Evolutionary conservation across 495 filamentous ascomycete genomes (phyloP).

Genomic region (Echria macrotheca): DNA sequence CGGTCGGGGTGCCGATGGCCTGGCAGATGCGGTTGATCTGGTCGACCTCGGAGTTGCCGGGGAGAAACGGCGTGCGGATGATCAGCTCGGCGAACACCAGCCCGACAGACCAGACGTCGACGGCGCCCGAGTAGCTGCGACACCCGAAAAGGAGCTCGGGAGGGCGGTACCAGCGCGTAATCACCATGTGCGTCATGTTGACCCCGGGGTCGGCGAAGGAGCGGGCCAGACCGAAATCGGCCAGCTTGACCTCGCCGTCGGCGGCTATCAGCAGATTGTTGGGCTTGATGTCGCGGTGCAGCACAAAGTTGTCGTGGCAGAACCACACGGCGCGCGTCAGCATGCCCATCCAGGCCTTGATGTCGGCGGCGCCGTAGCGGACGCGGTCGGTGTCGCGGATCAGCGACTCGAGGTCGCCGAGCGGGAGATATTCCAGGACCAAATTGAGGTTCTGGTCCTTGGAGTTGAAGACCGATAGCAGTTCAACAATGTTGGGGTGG

Average conservation of each 20-base stretch:
- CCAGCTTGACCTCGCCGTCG: constrained; percentile 88
- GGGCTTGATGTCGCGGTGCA: constrained; percentile 98
- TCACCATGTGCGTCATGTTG: constrained; percentile 88
- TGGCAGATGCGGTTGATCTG: constrained; percentile 75
- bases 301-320: constrained; percentile 88
- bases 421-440: constrained; percentile 86
- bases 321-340: constrained; percentile 88
- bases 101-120: constrained; percentile 95
- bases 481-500: constrained; percentile 90
- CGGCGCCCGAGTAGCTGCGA: constrained; percentile 78
- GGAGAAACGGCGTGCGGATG: constrained; percentile 70
- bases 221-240: constrained; percentile 94
- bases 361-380: constrained; percentile 63
- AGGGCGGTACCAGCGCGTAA: constrained; percentile 94
- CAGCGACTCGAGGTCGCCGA: constrained; percentile 87
- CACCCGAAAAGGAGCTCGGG: constrained; percentile 91
- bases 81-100: constrained; percentile 89
- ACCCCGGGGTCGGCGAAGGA: constrained; percentile 82
- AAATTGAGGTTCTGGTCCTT: constrained; percentile 89
- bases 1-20: constrained; percentile 83
- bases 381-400: constrained; percentile 75
- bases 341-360: constrained; percentile 99
- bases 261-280: constrained; percentile 95
- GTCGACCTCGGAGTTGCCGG: constrained; percentile 66
- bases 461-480: constrained; percentile 86